phyloP scores from a whole-genome alignment of 306 rosid genomes.

The Cicer chorassanicum region DNA sequence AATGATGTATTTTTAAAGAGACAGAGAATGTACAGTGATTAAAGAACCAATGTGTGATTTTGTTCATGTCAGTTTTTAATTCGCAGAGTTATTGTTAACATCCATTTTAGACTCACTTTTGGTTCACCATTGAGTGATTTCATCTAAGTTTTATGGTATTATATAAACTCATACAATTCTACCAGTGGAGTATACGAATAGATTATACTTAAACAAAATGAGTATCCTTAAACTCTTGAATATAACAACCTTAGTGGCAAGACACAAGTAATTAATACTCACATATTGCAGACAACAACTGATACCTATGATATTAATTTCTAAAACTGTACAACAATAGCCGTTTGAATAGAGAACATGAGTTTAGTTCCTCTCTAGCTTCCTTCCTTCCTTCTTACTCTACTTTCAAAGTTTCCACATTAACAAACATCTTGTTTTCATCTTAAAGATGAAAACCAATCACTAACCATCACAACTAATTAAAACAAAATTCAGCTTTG shows the following conservation, averaged over 20 bases:
- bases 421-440: slow-evolving; percentile 43
- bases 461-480: slow-evolving; percentile 48
- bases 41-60: no score
- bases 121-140: no score
- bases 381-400: slow-evolving; percentile 21
- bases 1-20: no score
- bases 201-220: no score
- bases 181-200: no score
- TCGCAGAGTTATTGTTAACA: no score
- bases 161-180: no score
- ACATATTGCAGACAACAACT: slow-evolving; percentile 44
- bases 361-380: slow-evolving; percentile 44
- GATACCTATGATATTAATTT: slow-evolving; percentile 43
- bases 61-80: no score
- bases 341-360: slow-evolving; percentile 47
- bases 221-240: no score
- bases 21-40: no score
- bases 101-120: no score
- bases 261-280: background rate
- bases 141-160: no score
- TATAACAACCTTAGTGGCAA: background rate
- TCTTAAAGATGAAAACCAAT: slow-evolving; percentile 51
- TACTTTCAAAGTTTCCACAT: slow-evolving; percentile 45
- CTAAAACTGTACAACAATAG: slow-evolving; percentile 70
- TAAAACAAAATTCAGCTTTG: slow-evolving; percentile 49